Base-by-base conservation (phyloP, 169 alveolate genomes). In the Plasmodium yoelii region DNA sequence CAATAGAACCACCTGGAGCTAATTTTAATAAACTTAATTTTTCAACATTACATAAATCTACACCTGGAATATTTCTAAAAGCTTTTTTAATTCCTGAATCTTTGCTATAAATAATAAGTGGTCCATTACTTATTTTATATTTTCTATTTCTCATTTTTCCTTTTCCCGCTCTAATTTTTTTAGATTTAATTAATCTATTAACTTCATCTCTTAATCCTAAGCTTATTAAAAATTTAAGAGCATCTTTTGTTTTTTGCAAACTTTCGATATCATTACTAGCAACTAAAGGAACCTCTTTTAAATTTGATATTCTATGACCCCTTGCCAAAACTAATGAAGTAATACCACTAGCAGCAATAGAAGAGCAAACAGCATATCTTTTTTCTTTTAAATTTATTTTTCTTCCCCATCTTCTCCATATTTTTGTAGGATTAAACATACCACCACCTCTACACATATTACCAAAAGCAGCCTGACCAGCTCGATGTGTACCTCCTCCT, bases 391-490 rank as follows among this genome's bases (percentile, higher is more conserved):
- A 93, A 92, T 98, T 99, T 80, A 97, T 96, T 97, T 97, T 97
- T 65, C 99, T 94, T 96, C 98, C 99, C 99, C 99, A 98, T 94
- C 99, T 96, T 91, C 99, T 95, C 99, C 98, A 98, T 60, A 97
- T 97, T 94, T 97, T 97, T 80, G 97, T 96, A 24, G 99, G 99
- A 88, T 98, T 97, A 95, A 97, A 98, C 99, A 99, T 98, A 73
- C 99, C 99, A 77, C 99, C 99, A 63, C 99, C 99, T 75, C 99
- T 95, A 91, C 99, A 98, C 98, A 97, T 95, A 97, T 99, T 99
- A 68, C 99, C 99, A 95, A 98, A 98, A 72, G 99, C 99, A 53
- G 98, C 99, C 96, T 99, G 99, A 22, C 99, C 99, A 56, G 98
- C 95, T 57, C 99, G 94, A 94, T 98, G 99, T 59, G 99, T 98